phyloP scores from a whole-genome alignment of 2,329 filamentous ascomycete genomes.

The Diaporthe vaccinii region DNA sequence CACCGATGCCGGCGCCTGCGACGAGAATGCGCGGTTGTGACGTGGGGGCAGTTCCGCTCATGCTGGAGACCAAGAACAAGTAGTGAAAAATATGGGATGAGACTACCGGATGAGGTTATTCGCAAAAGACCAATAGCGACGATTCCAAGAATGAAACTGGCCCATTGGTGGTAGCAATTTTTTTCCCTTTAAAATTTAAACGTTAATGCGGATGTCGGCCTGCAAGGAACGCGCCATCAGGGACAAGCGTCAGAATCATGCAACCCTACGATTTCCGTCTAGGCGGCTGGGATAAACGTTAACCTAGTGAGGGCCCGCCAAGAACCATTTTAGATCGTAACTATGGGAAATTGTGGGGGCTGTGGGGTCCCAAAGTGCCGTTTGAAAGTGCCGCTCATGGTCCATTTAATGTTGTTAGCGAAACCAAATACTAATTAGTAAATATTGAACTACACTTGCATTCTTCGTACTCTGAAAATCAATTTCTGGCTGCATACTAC shows the following conservation, averaged over 20 bases:
- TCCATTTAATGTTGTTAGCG: background rate
- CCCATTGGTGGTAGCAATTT: background rate
- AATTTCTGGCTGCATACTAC: background rate
- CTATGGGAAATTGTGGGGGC: background rate
- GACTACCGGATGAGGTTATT: background rate
- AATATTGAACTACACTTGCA: background rate
- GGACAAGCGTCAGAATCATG: background rate
- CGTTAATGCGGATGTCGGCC: background rate
- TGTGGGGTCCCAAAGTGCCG: conserved; percentile 15
- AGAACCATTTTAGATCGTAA: background rate
- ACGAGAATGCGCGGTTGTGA: conserved; percentile 47
- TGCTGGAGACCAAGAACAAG: background rate
- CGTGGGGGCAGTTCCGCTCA: background rate
- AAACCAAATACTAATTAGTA: background rate
- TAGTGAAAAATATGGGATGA: background rate
- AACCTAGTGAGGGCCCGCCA: background rate
- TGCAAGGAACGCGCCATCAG: conserved; percentile 2
- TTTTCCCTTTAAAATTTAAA: background rate
- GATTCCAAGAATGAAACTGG: background rate
- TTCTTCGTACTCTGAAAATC: background rate
- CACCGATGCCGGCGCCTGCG: conserved; percentile 50
- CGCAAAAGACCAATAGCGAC: background rate
- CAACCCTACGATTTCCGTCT: background rate
- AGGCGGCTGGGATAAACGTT: background rate
- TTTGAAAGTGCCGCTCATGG: background rate